Evolutionary conservation across 371 early-diverging fungal genomes (phyloP).

Genomic region (Rhizopus stolonifer): DNA sequence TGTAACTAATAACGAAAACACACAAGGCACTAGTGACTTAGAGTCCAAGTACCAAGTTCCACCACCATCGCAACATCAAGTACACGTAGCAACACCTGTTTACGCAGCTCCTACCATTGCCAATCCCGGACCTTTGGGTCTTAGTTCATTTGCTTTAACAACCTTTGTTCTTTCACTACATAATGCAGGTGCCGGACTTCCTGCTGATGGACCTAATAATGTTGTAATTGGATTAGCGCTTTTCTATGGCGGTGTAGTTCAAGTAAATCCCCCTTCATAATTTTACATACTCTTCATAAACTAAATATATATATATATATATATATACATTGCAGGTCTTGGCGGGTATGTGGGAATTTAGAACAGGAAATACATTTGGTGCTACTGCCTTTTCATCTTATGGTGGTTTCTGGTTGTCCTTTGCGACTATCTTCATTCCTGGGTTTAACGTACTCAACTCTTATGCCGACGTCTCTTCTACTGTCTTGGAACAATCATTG

Average conservation of each 20-base stretch:
- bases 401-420: slow-evolving; percentile 80
- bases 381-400: slow-evolving; percentile 80
- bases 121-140: slow-evolving; percentile 74
- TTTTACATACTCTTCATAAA: not conserved
- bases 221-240: slow-evolving; percentile 65
- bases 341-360: slow-evolving; percentile 86
- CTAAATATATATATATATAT: not conserved
- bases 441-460: slow-evolving; percentile 50
- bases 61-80: too few relatives aligned
- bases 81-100: too few relatives aligned
- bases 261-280: slow-evolving; percentile 41
- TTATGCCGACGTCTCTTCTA: slow-evolving; percentile 36
- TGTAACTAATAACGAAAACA: too few relatives aligned
- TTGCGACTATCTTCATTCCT: slow-evolving; percentile 62
- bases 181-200: slow-evolving; percentile 66
- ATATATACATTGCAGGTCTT: slow-evolving; percentile 44
- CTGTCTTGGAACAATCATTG: slow-evolving; percentile 55
- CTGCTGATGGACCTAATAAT: slow-evolving; percentile 46
- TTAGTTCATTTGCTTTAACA: slow-evolving; percentile 68
- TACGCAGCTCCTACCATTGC: slow-evolving; percentile 37
- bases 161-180: slow-evolving; percentile 68
- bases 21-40: too few relatives aligned
- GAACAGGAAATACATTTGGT: slow-evolving; percentile 77
- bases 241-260: slow-evolving; percentile 74
- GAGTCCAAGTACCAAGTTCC: too few relatives aligned